Conservation (phyloP, 2,329 filamentous ascomycete species). For the Botrytis medusae region DNA sequence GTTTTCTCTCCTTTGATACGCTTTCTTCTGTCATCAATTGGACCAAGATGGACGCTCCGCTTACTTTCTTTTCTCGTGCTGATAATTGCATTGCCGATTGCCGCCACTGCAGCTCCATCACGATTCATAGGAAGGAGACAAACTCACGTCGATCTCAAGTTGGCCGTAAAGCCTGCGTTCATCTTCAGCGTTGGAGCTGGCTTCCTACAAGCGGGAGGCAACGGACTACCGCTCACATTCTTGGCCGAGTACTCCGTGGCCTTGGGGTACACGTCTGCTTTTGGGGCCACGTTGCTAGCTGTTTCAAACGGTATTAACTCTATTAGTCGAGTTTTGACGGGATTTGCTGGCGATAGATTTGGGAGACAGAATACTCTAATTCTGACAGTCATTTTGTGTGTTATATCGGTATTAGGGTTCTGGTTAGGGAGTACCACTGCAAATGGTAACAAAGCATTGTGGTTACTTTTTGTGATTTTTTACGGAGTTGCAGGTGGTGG, state of each 20-base stretch:
- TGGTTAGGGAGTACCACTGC: constrained; percentile 41
- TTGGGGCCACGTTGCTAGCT: constrained; percentile 48
- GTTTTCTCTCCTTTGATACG: constrained; percentile 45
- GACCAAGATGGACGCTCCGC: constrained; percentile 47
- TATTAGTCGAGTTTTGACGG: constrained; percentile 45
- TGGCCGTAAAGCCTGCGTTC: constrained; percentile 45
- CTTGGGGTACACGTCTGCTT: constrained; percentile 44
- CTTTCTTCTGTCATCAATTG: constrained; percentile 45
- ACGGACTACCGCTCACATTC: constrained; percentile 49
- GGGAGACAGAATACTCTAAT: constrained; percentile 51
- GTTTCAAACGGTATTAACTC: constrained; percentile 49
- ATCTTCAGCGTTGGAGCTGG: constrained; percentile 45
- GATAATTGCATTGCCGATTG: constrained; percentile 43
- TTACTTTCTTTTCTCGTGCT: constrained; percentile 43
- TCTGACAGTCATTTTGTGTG: constrained; percentile 43
- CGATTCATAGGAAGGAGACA: constrained; percentile 42
- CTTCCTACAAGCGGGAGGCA: constrained; percentile 46
- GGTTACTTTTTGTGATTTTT: constrained; percentile 45
- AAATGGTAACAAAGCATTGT: constrained; percentile 39
- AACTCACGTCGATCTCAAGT: constrained; percentile 43
- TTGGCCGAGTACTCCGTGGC: constrained; percentile 49
- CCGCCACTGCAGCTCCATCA: constrained; percentile 44
- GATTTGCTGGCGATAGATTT: constrained; percentile 48
- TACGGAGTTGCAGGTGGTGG: constrained; percentile 48
- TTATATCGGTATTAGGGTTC: constrained; percentile 42